These are phyloP conservation scores for Lactifluus hygrophoroides DNA, from an alignment of 768 basidiomycete species.

Conservation along the genomic window DNA sequence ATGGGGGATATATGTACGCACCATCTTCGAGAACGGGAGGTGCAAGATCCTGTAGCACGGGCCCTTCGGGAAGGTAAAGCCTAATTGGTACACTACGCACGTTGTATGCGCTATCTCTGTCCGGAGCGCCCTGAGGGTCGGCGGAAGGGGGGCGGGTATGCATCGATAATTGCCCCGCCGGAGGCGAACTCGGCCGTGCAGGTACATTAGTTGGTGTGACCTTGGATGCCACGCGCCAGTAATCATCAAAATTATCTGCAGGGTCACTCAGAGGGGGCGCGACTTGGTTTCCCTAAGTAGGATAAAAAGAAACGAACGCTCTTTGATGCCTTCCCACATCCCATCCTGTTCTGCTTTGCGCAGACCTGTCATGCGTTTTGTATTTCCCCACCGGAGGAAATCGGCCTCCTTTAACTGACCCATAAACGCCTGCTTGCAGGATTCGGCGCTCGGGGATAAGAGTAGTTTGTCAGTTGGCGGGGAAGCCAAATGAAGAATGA, in stretches of 20 bases:
- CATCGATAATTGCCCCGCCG: constrained; percentile 44
- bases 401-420: constrained; percentile 95
- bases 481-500: constrained; percentile 79
- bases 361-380: constrained; percentile 85
- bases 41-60: constrained; percentile 84
- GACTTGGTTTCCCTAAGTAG: neutral
- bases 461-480: constrained; percentile 84
- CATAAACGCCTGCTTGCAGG: constrained; percentile 92
- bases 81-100: constrained; percentile 85
- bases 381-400: constrained; percentile 94
- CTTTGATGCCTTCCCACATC: constrained; percentile 93
- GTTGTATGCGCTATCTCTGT: constrained; percentile 79
- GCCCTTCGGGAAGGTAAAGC: constrained; percentile 84
- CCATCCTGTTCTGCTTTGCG: constrained; percentile 90
- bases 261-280: neutral
- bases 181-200: constrained; percentile 48
- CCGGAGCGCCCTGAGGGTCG: constrained; percentile 41
- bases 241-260: constrained; percentile 91
- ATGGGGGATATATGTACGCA: constrained; percentile 30
- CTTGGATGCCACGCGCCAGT: constrained; percentile 90
- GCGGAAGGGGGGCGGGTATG: constrained; percentile 58
- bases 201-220: constrained; percentile 75
- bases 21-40: constrained; percentile 74
- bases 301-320: constrained; percentile 51
- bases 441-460: constrained; percentile 68